Conservation (phyloP, 148 eudicot genomes). For the Amaranthus hypochondriacus region DNA sequence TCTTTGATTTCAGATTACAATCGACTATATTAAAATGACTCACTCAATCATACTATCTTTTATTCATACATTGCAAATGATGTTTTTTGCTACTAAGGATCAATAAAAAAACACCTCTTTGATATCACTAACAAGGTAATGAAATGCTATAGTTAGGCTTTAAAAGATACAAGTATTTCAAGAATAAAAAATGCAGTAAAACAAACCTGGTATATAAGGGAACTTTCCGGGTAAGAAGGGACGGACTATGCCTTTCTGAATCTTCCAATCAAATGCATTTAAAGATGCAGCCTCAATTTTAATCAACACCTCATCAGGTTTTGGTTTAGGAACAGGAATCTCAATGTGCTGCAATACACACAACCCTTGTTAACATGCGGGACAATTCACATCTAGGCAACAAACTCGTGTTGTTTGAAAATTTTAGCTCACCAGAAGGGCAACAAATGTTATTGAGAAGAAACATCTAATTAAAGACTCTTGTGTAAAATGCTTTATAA, state of each 20-base stretch:
- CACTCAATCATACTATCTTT: too few relatives aligned
- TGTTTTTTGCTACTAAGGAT: too few relatives aligned
- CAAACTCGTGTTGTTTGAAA: too few relatives aligned
- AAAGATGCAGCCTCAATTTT: slow-evolving; percentile 71
- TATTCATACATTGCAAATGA: too few relatives aligned
- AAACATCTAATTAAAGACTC: too few relatives aligned
- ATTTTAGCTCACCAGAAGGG: too few relatives aligned
- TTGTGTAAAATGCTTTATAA: too few relatives aligned
- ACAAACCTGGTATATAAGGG: slow-evolving; percentile 62
- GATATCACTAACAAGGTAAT: neutral
- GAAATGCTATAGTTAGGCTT: neutral
- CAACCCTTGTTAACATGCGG: neutral
- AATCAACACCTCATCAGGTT: slow-evolving; percentile 50
- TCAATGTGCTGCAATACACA: slow-evolving; percentile 57
- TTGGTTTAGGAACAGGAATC: slow-evolving; percentile 64
- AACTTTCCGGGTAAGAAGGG: slow-evolving; percentile 58
- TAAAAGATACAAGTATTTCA: neutral
- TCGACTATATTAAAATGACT: too few relatives aligned
- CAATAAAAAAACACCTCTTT: too few relatives aligned
- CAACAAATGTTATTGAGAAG: too few relatives aligned
- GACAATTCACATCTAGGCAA: neutral
- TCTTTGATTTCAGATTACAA: too few relatives aligned
- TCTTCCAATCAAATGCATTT: slow-evolving; percentile 70
- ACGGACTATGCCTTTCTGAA: slow-evolving; percentile 49
- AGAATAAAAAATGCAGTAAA: neutral